Percentiles rank a stretch among this genome's conserved stretches.
Evolutionary conservation across 345 rosid genomes (phyloP).

Genomic region (Boechera divaricarpa): DNA sequence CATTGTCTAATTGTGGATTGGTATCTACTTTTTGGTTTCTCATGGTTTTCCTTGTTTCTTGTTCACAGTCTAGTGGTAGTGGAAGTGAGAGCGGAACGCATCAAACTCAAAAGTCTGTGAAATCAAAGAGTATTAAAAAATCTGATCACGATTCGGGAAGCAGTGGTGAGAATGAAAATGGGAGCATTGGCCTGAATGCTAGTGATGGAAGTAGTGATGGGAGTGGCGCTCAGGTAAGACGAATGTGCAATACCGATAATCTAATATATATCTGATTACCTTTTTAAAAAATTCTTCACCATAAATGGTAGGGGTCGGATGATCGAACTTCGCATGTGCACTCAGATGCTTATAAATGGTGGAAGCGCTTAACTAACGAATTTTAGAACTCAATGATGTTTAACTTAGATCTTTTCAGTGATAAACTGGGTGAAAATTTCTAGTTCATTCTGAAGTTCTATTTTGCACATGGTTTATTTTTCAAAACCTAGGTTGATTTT

Average conservation of each 20-base stretch:
- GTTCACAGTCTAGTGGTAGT: constrained; percentile 77
- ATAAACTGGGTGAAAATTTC: constrained; percentile 15
- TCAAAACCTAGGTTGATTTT: neutral
- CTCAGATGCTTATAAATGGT: constrained; percentile 28
- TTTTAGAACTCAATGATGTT: constrained; percentile 30
- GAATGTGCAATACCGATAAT: constrained; percentile 29
- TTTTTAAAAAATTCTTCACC: constrained; percentile 18
- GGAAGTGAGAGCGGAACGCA: constrained; percentile 84
- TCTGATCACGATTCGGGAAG: constrained; percentile 55
- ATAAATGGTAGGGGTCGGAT: constrained; percentile 30
- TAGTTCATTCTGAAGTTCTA: constrained; percentile 15
- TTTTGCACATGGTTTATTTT: constrained; percentile 15
- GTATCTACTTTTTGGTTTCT: constrained; percentile 28
- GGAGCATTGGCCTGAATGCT: constrained; percentile 50
- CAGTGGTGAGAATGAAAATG: constrained; percentile 62
- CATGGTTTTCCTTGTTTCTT: constrained; percentile 18
- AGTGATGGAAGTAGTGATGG: constrained; percentile 75
- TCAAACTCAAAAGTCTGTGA: constrained; percentile 54
- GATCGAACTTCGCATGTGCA: constrained; percentile 35
- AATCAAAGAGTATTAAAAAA: constrained; percentile 54
- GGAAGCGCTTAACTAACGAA: constrained; percentile 24
- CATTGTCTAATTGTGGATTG: constrained; percentile 15
- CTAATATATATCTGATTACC: constrained; percentile 10
- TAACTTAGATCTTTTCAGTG: constrained; percentile 13
- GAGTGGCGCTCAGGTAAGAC: constrained; percentile 77